These are phyloP conservation scores for Penicillium herquei DNA, from an alignment of 495 filamentous ascomycete genomes.

Conservation along the genomic window DNA sequence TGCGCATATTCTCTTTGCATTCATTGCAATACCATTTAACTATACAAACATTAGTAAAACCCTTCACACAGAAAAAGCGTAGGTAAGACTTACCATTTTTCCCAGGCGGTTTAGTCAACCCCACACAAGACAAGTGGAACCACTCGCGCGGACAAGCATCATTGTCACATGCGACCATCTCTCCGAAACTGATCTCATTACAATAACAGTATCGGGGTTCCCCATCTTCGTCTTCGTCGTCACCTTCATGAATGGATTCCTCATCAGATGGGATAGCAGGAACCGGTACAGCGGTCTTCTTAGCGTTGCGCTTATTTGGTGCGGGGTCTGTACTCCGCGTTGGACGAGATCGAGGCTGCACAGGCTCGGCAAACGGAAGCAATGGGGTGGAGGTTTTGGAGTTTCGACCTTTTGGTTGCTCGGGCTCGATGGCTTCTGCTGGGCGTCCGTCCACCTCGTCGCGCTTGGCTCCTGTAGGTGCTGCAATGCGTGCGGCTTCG, in stretches of 20 bases:
- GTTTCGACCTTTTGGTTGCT: constrained; percentile 34
- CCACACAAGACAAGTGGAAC: constrained; percentile 95
- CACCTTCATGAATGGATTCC: constrained; percentile 56
- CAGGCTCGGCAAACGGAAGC: constrained; percentile 39
- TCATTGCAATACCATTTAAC: constrained; percentile 92
- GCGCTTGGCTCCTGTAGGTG: constrained; percentile 20
- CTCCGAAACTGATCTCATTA: constrained; percentile 87
- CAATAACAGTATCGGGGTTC: constrained; percentile 94
- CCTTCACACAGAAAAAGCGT: not conserved
- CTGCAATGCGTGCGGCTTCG: constrained; percentile 33
- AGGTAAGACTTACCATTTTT: constrained; percentile 68
- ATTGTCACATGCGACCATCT: constrained; percentile 98
- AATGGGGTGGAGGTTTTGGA: constrained; percentile 63
- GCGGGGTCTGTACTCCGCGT: constrained; percentile 42
- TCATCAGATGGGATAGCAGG: constrained; percentile 43
- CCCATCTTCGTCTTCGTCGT: constrained; percentile 71
- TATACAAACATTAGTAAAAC: constrained; percentile 35
- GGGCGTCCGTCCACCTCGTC: constrained; percentile 36
- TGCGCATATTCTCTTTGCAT: constrained; percentile 71
- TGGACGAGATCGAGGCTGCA: constrained; percentile 35
- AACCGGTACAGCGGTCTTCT: constrained; percentile 49
- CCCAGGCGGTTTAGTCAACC: constrained; percentile 78
- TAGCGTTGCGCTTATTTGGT: constrained; percentile 60
- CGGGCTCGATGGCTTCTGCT: constrained; percentile 27
- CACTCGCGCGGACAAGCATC: constrained; percentile 85